A percentile compares a stretch with the other conserved stretches of the same genome.
Conservation (phyloP, 345 rosid genomes). For the Camelina neglecta region DNA sequence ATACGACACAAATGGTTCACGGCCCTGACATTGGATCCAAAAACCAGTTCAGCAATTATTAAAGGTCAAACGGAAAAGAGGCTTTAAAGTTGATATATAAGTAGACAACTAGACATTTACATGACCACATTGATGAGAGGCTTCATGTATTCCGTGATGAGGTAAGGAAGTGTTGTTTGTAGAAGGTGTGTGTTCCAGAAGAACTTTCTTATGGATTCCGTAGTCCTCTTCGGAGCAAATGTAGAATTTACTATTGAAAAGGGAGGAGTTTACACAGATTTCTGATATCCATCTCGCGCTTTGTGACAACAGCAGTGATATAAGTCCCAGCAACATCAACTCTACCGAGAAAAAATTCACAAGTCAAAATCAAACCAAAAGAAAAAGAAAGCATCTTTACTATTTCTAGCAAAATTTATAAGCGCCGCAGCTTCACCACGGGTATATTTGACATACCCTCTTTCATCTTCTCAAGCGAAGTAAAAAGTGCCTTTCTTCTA, state of each 20-base stretch:
- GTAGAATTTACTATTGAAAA: conserved; percentile 82
- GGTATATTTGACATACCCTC: conserved; percentile 60
- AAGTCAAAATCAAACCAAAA: conserved; percentile 26
- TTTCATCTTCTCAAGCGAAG: conserved; percentile 89
- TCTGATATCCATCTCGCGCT: conserved; percentile 89
- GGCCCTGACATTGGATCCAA: conserved; percentile 62
- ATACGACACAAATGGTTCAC: conserved; percentile 83
- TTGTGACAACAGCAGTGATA: conserved; percentile 90
- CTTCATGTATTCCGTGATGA: conserved; percentile 54
- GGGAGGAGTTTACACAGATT: conserved; percentile 86
- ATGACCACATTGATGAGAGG: conserved; percentile 75
- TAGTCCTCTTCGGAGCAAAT: conserved; percentile 77
- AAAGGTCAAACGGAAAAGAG: neutral
- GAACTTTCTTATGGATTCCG: conserved; percentile 45
- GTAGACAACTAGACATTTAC: conserved; percentile 46
- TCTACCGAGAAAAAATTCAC: conserved; percentile 50
- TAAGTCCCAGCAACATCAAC: conserved; percentile 96
- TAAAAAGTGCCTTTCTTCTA: conserved; percentile 81
- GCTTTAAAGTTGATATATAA: neutral
- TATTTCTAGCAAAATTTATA: neutral
- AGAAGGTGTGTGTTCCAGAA: conserved; percentile 51
- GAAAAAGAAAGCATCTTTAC: neutral
- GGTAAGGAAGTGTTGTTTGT: conserved; percentile 57
- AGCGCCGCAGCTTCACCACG: conserved; percentile 1
- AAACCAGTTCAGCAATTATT: conserved; percentile 3